phyloP scores from a whole-genome alignment of 371 early-diverging fungal genomes.

The Circinella minor region DNA sequence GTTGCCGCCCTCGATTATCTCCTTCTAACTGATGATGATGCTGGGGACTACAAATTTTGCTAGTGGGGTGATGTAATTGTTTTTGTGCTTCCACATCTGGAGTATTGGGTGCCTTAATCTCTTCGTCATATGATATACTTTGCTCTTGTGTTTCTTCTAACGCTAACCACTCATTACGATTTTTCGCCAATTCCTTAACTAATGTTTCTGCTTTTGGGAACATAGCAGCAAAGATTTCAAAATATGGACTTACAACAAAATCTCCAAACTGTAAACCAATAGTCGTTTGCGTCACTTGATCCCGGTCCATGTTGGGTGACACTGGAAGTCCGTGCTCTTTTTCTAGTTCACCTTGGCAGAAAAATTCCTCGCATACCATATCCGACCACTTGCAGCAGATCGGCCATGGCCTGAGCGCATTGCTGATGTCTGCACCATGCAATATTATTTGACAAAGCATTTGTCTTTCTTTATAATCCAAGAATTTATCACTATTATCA shows the following conservation, averaged over 20 bases:
- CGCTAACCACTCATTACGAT: constrained; percentile 45
- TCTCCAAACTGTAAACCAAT: constrained; percentile 85
- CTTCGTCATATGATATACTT: not conserved
- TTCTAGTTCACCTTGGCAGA: constrained; percentile 86
- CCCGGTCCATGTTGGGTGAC: constrained; percentile 89
- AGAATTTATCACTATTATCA: not conserved
- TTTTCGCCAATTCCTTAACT: constrained; percentile 34
- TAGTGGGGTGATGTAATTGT: not conserved
- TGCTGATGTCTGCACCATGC: constrained; percentile 90
- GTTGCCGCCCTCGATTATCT: constrained; percentile 25
- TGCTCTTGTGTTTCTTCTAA: constrained; percentile 27
- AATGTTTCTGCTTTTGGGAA: constrained; percentile 64
- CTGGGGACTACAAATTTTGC: not conserved
- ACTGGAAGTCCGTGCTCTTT: constrained; percentile 70
- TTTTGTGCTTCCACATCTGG: not conserved
- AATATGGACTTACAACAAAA: constrained; percentile 85
- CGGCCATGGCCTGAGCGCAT: constrained; percentile 84
- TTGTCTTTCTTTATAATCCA: constrained; percentile 57
- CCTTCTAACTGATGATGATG: constrained; percentile 4
- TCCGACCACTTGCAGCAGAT: constrained; percentile 88
- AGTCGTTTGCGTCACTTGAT: constrained; percentile 71
- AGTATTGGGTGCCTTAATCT: constrained; percentile 2
- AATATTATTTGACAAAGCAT: constrained; percentile 72
- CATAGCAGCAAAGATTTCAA: constrained; percentile 77
- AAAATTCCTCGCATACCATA: constrained; percentile 84